Percentiles rank a stretch among this genome's conserved stretches.
phyloP scores from a whole-genome alignment of 345 rosid genomes.

The Eucalyptus cloeziana region DNA sequence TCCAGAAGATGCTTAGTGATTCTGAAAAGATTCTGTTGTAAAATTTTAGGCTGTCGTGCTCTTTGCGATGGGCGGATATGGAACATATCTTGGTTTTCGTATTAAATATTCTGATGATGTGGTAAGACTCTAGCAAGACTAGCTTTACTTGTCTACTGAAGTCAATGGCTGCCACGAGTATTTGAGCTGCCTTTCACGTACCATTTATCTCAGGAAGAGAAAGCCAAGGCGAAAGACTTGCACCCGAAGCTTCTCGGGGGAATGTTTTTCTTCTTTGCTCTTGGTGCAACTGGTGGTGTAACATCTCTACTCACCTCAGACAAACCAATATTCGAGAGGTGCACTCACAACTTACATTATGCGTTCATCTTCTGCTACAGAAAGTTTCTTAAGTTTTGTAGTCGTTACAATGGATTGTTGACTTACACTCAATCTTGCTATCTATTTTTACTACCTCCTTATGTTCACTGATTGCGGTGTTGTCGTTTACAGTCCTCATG shows the following conservation, averaged over 20 bases:
- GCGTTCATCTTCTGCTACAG: background rate
- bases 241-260: constrained; percentile 92
- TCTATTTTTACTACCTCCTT: background rate
- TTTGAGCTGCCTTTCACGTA: background rate
- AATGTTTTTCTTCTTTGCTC: constrained; percentile 90
- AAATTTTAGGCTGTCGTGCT: constrained; percentile 73
- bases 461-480: background rate
- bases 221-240: constrained; percentile 81
- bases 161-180: background rate
- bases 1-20: background rate
- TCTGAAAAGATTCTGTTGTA: background rate
- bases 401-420: background rate
- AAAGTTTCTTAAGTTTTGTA: background rate
- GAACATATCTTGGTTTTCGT: constrained; percentile 84
- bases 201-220: constrained; percentile 47
- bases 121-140: constrained; percentile 23
- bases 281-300: constrained; percentile 91
- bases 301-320: constrained; percentile 80
- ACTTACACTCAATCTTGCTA: background rate
- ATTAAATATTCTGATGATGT: constrained; percentile 61
- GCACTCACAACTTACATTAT: background rate
- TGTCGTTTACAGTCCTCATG: constrained; percentile 64
- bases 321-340: constrained; percentile 81
- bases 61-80: constrained; percentile 95
- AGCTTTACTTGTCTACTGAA: background rate